Percentiles rank a stretch among this genome's conserved stretches.
Evolutionary conservation across 306 rosid genomes (phyloP).

Genomic region (Prunus mume): DNA sequence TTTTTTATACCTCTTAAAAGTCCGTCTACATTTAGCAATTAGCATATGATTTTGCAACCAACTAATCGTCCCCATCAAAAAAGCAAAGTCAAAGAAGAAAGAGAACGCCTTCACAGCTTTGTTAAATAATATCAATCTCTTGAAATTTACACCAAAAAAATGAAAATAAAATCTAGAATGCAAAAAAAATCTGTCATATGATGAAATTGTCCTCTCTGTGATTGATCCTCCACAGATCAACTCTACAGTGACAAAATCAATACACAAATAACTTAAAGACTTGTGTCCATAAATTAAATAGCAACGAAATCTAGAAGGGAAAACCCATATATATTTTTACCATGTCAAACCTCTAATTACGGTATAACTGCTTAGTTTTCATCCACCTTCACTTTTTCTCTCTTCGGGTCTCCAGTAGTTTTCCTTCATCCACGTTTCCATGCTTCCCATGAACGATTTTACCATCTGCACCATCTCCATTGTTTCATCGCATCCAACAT

Average conservation of each 20-base stretch:
- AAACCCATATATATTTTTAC: neutral
- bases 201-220: slow-evolving; percentile 28
- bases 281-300: slow-evolving; percentile 6
- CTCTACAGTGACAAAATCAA: slow-evolving; percentile 39
- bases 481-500: slow-evolving; percentile 22
- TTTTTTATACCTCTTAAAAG: too few relatives aligned
- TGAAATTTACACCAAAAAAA: slow-evolving; percentile 1
- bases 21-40: too few relatives aligned
- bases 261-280: slow-evolving; percentile 24
- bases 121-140: neutral
- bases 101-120: neutral
- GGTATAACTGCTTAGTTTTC: slow-evolving; percentile 1
- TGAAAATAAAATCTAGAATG: neutral
- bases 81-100: neutral
- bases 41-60: too few relatives aligned
- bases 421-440: neutral
- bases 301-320: slow-evolving; percentile 7
- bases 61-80: too few relatives aligned
- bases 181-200: slow-evolving; percentile 10
- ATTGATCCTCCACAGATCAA: slow-evolving; percentile 29
- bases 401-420: neutral
- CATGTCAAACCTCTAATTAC: slow-evolving; percentile 11
- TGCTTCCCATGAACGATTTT: neutral
- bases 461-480: neutral
- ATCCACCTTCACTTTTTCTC: neutral